Evolutionary conservation across 495 filamentous ascomycete genomes (phyloP).

Genomic region (Entonaema liquescens): DNA sequence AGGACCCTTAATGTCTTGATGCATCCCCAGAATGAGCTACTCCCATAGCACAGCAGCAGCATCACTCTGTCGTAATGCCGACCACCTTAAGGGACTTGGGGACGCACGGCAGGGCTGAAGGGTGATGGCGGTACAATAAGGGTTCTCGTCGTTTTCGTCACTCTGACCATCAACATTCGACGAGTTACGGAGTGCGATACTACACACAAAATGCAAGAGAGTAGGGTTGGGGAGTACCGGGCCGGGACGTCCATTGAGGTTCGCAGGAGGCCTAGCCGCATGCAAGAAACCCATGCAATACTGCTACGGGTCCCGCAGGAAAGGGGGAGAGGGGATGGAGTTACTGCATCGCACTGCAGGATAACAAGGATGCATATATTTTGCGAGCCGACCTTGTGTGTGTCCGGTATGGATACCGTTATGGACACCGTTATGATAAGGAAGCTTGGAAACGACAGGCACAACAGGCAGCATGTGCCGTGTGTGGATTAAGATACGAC

Average conservation of each 20-base stretch:
- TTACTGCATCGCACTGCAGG: constrained; percentile 35
- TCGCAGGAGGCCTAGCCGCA: constrained; percentile 38
- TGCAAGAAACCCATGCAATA: constrained; percentile 38
- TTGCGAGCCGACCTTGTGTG: constrained; percentile 8
- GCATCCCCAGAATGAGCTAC: neutral
- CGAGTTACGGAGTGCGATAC: constrained; percentile 2
- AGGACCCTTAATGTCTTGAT: neutral
- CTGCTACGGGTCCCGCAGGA: constrained; percentile 24
- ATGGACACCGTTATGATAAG: constrained; percentile 14
- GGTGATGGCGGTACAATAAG: constrained; percentile 24
- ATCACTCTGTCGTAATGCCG: constrained; percentile 3
- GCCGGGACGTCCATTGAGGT: constrained; percentile 33
- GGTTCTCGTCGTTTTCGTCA: constrained; percentile 14
- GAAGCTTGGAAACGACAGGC: neutral
- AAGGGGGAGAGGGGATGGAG: constrained; percentile 4
- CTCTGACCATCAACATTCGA: constrained; percentile 22
- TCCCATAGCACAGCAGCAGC: neutral
- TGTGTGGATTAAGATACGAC: neutral
- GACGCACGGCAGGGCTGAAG: constrained; percentile 23
- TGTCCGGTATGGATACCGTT: constrained; percentile 4
- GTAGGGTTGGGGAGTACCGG: constrained; percentile 35
- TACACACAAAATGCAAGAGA: constrained; percentile 21
- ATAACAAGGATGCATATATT: constrained; percentile 5
- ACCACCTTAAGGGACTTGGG: neutral
- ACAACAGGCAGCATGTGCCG: neutral